Base-by-base conservation (phyloP, 352 stramenopile species). In the Hyaloperonospora arabidopsidis region DNA sequence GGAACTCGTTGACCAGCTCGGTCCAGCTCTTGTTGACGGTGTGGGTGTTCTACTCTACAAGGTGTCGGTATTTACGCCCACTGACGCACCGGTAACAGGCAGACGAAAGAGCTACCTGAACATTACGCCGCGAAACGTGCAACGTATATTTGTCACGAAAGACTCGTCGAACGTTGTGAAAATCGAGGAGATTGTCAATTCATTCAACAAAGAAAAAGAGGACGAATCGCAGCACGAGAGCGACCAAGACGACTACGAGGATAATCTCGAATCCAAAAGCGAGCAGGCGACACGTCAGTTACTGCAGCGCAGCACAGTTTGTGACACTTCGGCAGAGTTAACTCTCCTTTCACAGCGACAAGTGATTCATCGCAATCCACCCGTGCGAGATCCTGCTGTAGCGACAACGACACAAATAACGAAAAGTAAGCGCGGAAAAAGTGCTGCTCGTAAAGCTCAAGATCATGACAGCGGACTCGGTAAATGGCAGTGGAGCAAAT, bases 321-420 rank as follows among this genome's bases (percentile, higher is more conserved):
- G 77, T 14, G 64, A 82, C 34, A 81, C 77, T 6, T 84, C 81
- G 14, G 82, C 77, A 0, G 81, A 92, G 50, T 48, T 92, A 28
- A 81, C 70, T 12, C 86, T 83, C 45, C 77, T 92, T 39, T 89
- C 81, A 0, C 81, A 92, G 51, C 71, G 79, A 7, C 81, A 89
- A 56, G 81, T 92, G 3, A 76, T 92, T 17, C 75, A 89, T 50
- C 76, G 79, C 2, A 74, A 89, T 46, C 76, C 78, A 21, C 79
- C 79, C 2, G 78, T 81, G 14, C 60, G 65, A 57, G 68, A 76
- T 10, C 48, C 52, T 29, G 57, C 54, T 4, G 51, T 52, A 21
- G 43, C 35, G 14, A 47, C 38, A 12, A 63, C 52, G 13, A 48
- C 49, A 32, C 36, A 36, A n/a, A 52, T 49, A 44, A 70, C 70